Percentiles rank a stretch among this genome's conserved stretches.
Evolutionary conservation across 108 stramenopile genomes (phyloP).

Genomic region (Skeletonema potamos): DNA sequence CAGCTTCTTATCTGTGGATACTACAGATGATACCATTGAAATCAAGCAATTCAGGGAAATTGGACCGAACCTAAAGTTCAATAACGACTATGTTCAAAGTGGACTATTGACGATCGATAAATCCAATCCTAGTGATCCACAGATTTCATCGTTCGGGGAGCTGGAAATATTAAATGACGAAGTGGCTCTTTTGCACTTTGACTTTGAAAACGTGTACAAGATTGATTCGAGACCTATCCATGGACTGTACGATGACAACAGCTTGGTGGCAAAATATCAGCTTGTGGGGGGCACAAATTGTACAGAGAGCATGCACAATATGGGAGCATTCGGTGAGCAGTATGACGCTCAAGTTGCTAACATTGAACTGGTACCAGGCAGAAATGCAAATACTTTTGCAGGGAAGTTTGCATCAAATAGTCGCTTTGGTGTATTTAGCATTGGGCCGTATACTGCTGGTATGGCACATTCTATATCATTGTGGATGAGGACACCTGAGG

Average conservation of each 20-base stretch:
- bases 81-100: background rate
- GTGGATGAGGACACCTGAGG: background rate
- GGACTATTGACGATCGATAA: constrained; percentile 1
- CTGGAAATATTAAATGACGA: background rate
- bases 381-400: background rate
- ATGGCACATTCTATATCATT: background rate
- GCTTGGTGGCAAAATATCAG: background rate
- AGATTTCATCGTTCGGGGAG: background rate
- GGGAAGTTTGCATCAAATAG: background rate
- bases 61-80: background rate
- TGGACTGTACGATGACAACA: background rate
- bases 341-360: constrained; percentile 4
- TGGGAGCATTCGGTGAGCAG: background rate
- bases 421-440: background rate
- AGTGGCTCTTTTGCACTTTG: background rate
- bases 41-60: background rate
- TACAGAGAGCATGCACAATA: background rate
- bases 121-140: background rate
- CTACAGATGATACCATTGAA: background rate
- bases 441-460: constrained; percentile 4
- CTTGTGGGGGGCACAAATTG: background rate
- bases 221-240: background rate
- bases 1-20: background rate
- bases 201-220: background rate
- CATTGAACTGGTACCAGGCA: background rate